Evolutionary conservation across 768 basidiomycete genomes (phyloP).

Genomic region (Sporobolomyces roseus): DNA sequence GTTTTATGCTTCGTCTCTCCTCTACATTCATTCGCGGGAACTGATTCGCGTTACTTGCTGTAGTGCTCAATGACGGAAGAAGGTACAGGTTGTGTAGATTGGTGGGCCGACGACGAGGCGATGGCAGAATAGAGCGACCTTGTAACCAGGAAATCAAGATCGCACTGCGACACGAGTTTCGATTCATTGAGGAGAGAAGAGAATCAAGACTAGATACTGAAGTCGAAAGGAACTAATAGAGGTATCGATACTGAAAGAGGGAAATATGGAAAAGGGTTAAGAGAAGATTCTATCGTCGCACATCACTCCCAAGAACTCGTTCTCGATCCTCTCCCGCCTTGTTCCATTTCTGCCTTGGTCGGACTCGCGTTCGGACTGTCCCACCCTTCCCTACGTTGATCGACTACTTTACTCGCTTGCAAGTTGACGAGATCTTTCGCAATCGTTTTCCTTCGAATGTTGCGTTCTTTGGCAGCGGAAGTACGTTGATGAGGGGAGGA

Average conservation of each 20-base stretch:
- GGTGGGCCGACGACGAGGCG: conserved; percentile 48
- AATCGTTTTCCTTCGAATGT: conserved; percentile 38
- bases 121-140: conserved; percentile 31
- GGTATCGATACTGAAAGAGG: not conserved
- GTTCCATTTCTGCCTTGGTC: not conserved
- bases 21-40: too few relatives aligned
- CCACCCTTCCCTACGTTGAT: conserved; percentile 19
- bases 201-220: not conserved
- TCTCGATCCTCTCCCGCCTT: not conserved
- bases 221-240: not conserved
- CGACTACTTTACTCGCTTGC: conserved; percentile 23
- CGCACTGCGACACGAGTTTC: not conserved
- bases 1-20: conserved; percentile 30
- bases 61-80: conserved; percentile 51
- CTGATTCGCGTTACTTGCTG: not conserved
- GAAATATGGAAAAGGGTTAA: not conserved
- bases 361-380: conserved; percentile 19
- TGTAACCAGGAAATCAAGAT: not conserved
- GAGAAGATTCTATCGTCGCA: not conserved
- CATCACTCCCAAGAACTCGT: conserved; percentile 16
- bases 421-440: conserved; percentile 39
- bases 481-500: conserved; percentile 31
- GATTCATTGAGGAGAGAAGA: too few relatives aligned
- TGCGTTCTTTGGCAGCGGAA: conserved; percentile 12
- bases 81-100: conserved; percentile 50